Evolutionary conservation across 768 basidiomycete genomes (phyloP).

Genomic region (Mycena indigotica): DNA sequence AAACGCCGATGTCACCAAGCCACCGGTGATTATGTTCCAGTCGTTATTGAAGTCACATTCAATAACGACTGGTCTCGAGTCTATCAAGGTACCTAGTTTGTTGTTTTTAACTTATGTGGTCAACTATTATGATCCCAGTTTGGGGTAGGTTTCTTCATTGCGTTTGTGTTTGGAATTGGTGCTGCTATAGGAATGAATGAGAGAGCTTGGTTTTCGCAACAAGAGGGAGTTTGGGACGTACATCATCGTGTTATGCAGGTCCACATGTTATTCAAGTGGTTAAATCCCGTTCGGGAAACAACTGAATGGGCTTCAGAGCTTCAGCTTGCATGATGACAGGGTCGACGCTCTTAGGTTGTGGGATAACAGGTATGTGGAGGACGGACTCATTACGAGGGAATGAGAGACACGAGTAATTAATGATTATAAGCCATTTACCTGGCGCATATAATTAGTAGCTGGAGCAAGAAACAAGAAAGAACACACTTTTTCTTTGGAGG

Average conservation of each 20-base stretch:
- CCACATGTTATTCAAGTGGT: conserved; percentile 86
- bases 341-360: conserved; percentile 52
- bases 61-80: too few species aligned
- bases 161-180: not conserved
- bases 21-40: too few species aligned
- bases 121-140: conserved; percentile 74
- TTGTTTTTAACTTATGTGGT: conserved; percentile 77
- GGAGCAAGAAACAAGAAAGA: too few species aligned
- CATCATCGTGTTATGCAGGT: conserved; percentile 41
- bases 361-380: conserved; percentile 19
- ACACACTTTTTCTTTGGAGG: conserved; percentile 5
- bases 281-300: conserved; percentile 68
- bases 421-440: too few species aligned
- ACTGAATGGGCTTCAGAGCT: conserved; percentile 86
- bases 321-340: conserved; percentile 64
- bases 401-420: not conserved
- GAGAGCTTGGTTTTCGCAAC: conserved; percentile 77
- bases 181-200: conserved; percentile 57
- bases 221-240: conserved; percentile 83
- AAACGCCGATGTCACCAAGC: too few species aligned
- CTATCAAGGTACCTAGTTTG: too few species aligned
- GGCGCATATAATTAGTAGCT: too few species aligned
- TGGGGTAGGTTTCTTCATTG: conserved; percentile 53
- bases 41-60: too few species aligned
- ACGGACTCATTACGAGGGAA: conserved; percentile 19